These are phyloP conservation scores for Pisolithus sp. DNA, from an alignment of 768 basidiomycete genomes.

Conservation along the genomic window DNA sequence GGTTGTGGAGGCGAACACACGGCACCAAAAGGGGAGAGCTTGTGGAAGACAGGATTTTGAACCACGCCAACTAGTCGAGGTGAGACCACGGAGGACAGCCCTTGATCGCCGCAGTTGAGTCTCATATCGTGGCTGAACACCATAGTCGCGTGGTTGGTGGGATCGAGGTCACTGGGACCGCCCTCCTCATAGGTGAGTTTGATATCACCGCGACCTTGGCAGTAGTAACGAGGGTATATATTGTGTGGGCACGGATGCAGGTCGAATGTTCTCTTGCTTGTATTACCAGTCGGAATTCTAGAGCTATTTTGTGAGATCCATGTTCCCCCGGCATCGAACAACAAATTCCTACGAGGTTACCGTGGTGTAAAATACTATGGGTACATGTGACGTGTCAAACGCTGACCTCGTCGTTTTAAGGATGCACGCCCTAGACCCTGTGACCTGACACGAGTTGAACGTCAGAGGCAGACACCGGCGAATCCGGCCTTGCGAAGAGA, in stretches of 20 bases:
- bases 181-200: conserved; percentile 3
- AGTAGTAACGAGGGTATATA: background rate
- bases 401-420: too few species aligned
- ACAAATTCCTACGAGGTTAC: too few species aligned
- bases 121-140: conserved; percentile 5
- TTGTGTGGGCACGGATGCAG: background rate
- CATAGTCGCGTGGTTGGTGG: conserved; percentile 1
- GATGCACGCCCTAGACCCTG: too few species aligned
- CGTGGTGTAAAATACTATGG: too few species aligned
- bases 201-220: background rate
- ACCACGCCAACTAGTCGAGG: background rate
- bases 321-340: too few species aligned
- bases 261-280: too few species aligned
- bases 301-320: too few species aligned
- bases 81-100: background rate
- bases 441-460: too few species aligned
- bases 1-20: conserved; percentile 3
- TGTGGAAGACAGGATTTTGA: conserved; percentile 1
- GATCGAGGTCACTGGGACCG: background rate
- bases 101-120: conserved; percentile 3
- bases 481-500: too few species aligned
- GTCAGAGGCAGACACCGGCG: too few species aligned
- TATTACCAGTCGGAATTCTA: too few species aligned
- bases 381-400: too few species aligned
- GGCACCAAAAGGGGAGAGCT: conserved; percentile 2